Base-by-base conservation (phyloP, 1,284 basidiomycete genomes). In the Ganoderma multipileum region DNA sequence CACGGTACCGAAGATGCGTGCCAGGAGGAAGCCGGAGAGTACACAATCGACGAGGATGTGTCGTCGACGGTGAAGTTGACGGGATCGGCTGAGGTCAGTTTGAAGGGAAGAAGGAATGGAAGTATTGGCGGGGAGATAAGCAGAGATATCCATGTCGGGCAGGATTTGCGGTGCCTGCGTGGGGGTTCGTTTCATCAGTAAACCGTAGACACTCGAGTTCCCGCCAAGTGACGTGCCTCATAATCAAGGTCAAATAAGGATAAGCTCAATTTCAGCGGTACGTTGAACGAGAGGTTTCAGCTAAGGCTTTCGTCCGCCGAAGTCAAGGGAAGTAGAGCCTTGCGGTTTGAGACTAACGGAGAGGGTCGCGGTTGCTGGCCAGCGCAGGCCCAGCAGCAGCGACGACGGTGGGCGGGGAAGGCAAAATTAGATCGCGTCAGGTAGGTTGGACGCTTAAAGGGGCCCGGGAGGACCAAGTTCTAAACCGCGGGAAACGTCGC, bases 51-150 rank as follows among this genome's bases (percentile, higher is more conserved):
- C 1, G 80, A 73, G 55, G 84, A 80, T 2, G 79, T 77, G 72
- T 87, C 85, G 67, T 86, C 82, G 38, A 87, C 72, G 5, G 85
- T 86, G 30, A 83, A 71, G 71, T 86, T 85, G 55, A 77, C 72
- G 33, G 74, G 67, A 18, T 54, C 68, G 39, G 74, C 73, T n/a
- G 28, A 42, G 20, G 64, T 55, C 12, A 66, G 61, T 3, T 33
- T 23, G 28, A 62, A 54, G 7, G 62, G 72, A 33, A 70, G 47
- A 11, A 68, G 33, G 23, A 65, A 64, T 9, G 63, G 57, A 5
- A 71, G 42, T 30, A 66, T 47, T 1, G 64, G 54, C 41, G 67
- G 66, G 52, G 42, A 61, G 11, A 66, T 20, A 16, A 61, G 62
- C 58, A 62, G 39, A 30, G 28, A 63, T 36, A 65, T 63, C 66